Evolutionary conservation across 148 eudicot species (phyloP).

Genomic region (Vaccinium macrocarpon): DNA sequence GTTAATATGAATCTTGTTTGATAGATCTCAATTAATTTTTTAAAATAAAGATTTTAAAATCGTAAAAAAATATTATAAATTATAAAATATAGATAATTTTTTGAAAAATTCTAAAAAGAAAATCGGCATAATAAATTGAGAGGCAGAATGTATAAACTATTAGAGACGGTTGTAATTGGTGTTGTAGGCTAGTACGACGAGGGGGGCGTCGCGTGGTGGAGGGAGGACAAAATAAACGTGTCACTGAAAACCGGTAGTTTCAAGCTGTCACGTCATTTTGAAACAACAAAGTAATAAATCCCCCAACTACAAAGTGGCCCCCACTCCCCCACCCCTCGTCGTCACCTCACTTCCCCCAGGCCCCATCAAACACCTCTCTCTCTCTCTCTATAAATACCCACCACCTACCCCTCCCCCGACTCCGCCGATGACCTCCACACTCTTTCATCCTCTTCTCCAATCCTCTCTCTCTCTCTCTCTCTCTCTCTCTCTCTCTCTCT

Average conservation of each 20-base stretch:
- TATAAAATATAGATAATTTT: no score
- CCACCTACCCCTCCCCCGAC: not conserved
- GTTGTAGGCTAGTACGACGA: no score
- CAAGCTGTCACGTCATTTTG: not conserved
- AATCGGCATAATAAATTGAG: no score
- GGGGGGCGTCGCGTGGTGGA: conserved; percentile 1
- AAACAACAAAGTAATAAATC: not conserved
- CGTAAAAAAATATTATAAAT: no score
- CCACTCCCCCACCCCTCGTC: not conserved
- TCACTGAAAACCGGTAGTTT: not conserved
- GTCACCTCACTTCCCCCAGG: not conserved
- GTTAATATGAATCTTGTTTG: no score
- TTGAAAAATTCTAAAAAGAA: no score
- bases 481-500: not conserved
- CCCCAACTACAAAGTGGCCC: not conserved
- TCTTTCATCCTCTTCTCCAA: not conserved
- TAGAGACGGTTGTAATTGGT: no score
- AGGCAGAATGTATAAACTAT: no score
- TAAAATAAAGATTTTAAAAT: no score
- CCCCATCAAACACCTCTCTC: not conserved
- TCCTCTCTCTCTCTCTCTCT: not conserved
- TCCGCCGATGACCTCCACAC: not conserved
- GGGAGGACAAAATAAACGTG: not conserved
- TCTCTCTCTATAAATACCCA: not conserved
- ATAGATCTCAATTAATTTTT: no score